These are phyloP conservation scores for Calonectria leucothoes DNA, from an alignment of 2,329 filamentous ascomycete species.

Conservation along the genomic window DNA sequence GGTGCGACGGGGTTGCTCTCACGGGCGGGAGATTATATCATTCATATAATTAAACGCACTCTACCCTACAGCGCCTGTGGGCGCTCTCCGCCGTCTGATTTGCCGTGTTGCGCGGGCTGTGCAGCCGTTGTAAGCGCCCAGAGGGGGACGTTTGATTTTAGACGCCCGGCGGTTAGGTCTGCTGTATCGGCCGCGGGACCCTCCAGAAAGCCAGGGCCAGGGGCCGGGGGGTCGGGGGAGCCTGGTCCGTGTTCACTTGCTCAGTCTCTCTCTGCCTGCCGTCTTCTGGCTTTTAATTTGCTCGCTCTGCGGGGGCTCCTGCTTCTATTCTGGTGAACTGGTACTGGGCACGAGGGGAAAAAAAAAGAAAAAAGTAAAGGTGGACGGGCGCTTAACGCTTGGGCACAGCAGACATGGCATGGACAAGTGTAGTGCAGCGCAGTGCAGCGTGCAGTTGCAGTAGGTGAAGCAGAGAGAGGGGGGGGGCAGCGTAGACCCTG, in stretches of 20 bases:
- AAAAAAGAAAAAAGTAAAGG: background rate
- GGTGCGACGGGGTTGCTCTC: slow-evolving; percentile 33
- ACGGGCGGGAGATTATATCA: background rate
- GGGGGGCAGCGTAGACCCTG: slow-evolving; percentile 31
- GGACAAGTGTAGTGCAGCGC: slow-evolving; percentile 14
- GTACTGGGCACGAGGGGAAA: background rate
- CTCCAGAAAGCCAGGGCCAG: slow-evolving; percentile 1
- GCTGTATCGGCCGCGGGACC: background rate
- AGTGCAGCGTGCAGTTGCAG: slow-evolving; percentile 15
- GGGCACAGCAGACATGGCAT: background rate
- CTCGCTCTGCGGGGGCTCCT: background rate
- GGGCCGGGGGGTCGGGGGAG: slow-evolving; percentile 13
- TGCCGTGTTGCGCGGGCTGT: background rate
- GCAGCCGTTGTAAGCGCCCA: slow-evolving; percentile 18
- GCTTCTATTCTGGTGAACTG: slow-evolving; percentile 16
- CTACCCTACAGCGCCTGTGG: slow-evolving; percentile 13
- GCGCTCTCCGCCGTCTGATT: background rate
- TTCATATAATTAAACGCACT: background rate
- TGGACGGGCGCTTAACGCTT: background rate
- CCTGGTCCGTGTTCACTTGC: slow-evolving; percentile 7
- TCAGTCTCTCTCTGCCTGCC: background rate
- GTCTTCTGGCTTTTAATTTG: background rate
- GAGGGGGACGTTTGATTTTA: slow-evolving; percentile 6
- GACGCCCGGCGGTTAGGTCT: slow-evolving; percentile 22
- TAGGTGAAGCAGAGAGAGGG: slow-evolving; percentile 8